These are phyloP conservation scores for Voacanga thouarsii DNA, from an alignment of 257 asterid species.

Conservation along the genomic window DNA sequence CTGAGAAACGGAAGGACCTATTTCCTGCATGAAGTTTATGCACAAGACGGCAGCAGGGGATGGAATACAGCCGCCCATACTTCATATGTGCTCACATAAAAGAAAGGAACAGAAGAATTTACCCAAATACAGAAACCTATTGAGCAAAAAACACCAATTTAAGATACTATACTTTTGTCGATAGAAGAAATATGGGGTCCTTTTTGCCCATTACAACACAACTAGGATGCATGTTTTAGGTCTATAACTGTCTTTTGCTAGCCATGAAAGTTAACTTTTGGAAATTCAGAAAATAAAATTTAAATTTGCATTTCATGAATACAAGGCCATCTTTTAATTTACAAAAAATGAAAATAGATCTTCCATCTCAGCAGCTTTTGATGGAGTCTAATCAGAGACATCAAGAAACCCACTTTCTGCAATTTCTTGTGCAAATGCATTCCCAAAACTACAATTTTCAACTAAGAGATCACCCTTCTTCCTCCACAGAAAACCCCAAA, in stretches of 20 bases:
- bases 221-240: not conserved
- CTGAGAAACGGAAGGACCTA: not conserved
- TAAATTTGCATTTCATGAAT: not conserved
- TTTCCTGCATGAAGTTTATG: not conserved
- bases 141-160: not conserved
- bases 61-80: not conserved
- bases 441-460: too few relatives aligned
- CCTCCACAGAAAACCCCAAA: slow-evolving; percentile 17
- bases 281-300: not conserved
- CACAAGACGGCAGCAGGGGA: not conserved
- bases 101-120: not conserved
- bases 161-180: not conserved
- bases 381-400: too few relatives aligned
- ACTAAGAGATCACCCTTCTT: too few relatives aligned
- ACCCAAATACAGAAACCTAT: not conserved
- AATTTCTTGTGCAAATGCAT: slow-evolving; percentile 11
- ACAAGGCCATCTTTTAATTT: not conserved
- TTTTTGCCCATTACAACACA: not conserved
- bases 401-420: not conserved
- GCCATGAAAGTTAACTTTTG: not conserved
- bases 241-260: not conserved
- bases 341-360: not conserved
- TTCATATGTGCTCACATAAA: not conserved
- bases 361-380: not conserved
- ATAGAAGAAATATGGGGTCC: not conserved